Evolutionary conservation across 306 rosid genomes (phyloP).

Genomic region (Malus orientalis): DNA sequence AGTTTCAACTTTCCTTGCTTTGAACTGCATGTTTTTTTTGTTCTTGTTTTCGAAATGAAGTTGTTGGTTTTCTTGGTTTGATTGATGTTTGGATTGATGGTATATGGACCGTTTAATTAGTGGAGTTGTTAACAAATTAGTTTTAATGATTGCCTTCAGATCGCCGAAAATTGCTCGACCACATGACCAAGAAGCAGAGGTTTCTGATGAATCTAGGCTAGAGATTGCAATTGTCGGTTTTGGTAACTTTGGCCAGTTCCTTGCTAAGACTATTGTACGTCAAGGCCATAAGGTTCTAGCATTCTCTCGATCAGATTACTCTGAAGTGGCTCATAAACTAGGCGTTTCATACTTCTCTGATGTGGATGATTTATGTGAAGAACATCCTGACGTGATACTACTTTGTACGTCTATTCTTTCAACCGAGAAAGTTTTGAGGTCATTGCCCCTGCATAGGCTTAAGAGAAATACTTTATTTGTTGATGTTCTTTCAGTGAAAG

Average conservation of each 20-base stretch:
- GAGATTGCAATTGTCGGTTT: conserved; percentile 74
- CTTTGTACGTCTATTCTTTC: conserved; percentile 87
- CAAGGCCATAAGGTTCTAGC: conserved; percentile 79
- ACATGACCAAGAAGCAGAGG: conserved; percentile 10
- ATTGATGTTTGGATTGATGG: background rate
- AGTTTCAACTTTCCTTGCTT: background rate
- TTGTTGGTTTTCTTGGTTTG: background rate
- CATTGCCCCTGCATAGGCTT: conserved; percentile 68
- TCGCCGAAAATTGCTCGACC: conserved; percentile 11
- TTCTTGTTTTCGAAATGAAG: background rate
- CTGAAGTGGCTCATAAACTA: conserved; percentile 48
- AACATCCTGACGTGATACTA: conserved; percentile 84
- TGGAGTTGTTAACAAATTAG: background rate
- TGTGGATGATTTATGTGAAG: conserved; percentile 74
- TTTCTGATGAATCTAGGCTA: conserved; percentile 37
- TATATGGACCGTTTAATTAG: background rate
- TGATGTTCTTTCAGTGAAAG: conserved; percentile 90
- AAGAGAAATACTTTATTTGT: conserved; percentile 82
- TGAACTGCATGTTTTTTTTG: background rate
- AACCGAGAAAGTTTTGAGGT: conserved; percentile 61
- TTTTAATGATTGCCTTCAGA: conserved; percentile 19
- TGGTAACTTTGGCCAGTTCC: conserved; percentile 92
- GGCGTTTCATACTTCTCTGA: conserved; percentile 56
- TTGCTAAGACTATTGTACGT: conserved; percentile 49
- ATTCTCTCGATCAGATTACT: conserved; percentile 71